Evolutionary conservation across 257 asterid species (phyloP), one percentile per base, ranked within the genome.

Genomic region (Ocimum tenuiflorum): DNA sequence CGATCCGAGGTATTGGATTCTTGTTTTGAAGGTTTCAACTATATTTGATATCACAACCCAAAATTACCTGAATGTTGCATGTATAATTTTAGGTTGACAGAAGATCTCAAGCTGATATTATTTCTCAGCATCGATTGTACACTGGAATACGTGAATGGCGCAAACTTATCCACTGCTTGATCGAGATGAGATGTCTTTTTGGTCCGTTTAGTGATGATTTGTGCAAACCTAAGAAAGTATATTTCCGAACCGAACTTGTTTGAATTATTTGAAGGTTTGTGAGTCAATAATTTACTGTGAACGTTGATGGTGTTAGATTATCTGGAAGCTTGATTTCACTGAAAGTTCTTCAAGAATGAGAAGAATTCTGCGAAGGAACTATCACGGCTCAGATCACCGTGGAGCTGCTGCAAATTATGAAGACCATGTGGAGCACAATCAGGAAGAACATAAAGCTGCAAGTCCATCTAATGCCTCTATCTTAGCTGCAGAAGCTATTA

Each of bases 321-420:
- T 83, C 85, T 89, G 99, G 97, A 94, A 94, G 87, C 87, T 89
- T 45, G 97, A 89, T 78, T 72, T 79, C 73, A 83, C 74, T 88
- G 99, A 92, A 83, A 88, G 90, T 73, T 89, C 97, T 70, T 82
- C 94, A n/a, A 88, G 99, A 74, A 92, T 86, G 96, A 85, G 99
- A 73, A 83, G 91, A 80, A 80, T 85, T 78, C 77, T 94, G 79
- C 81, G 95, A 61, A 86, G 88, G 77, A 79, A 94, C 78, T 94
- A 84, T 70, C 86, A 78, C 62, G 97, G 99, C 41, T 86, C 94
- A 38, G 91, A 88, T 78, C 99, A 94, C 80, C 70, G 68, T 68
- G 97, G 99, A 73, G 89, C 96, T 78, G 94, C 96, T 72, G 97
- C 97, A 79, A 78, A 94, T 82, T 87, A 79, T 81, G 96, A 88